Evolutionary conservation across 306 rosid species (phyloP).

Genomic region (Astragalus membranaceus): DNA sequence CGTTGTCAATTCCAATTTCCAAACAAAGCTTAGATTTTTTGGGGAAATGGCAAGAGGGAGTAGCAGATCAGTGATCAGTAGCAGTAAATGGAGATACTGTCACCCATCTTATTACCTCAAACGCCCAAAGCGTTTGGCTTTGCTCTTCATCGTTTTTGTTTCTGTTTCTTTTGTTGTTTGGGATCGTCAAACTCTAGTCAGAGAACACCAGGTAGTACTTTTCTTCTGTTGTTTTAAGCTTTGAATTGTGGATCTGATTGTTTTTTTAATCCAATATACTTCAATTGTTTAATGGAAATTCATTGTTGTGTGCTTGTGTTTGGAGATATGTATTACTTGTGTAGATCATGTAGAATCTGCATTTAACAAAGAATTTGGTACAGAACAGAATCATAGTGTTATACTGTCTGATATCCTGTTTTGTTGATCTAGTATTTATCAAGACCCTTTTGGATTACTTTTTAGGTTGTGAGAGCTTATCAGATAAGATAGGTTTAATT

Average conservation of each 20-base stretch:
- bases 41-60: constrained; percentile 57
- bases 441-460: neutral
- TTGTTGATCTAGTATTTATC: neutral
- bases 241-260: constrained; percentile 15
- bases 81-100: constrained; percentile 56
- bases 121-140: constrained; percentile 83
- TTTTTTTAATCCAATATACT: neutral
- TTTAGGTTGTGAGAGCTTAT: neutral
- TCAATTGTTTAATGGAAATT: neutral
- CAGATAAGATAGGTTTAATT: neutral
- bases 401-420: neutral
- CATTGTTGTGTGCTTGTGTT: neutral
- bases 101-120: constrained; percentile 78
- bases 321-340: neutral
- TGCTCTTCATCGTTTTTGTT: constrained; percentile 76
- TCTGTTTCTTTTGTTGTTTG: constrained; percentile 58
- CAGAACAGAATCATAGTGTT: neutral
- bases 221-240: neutral
- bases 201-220: constrained; percentile 73
- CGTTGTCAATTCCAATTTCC: neutral
- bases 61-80: constrained; percentile 48
- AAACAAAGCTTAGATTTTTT: constrained; percentile 5
- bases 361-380: neutral
- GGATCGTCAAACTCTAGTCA: constrained; percentile 89
- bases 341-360: neutral